Conservation (phyloP, 116 monocot species). For the Trichopus zeylanicus region DNA sequence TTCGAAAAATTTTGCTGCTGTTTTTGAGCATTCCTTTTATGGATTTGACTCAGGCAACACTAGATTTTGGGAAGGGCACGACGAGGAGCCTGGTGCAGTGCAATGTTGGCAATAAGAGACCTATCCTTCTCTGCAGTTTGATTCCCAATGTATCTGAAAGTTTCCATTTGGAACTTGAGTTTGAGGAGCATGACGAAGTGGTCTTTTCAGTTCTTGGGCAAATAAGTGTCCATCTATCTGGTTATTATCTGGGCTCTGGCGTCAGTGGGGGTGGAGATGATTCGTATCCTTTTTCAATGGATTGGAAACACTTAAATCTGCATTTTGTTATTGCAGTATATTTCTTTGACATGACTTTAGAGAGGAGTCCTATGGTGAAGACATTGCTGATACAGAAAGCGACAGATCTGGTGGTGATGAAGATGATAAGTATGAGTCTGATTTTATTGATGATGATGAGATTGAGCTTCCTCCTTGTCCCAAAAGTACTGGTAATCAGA, state of each 20-base stretch:
- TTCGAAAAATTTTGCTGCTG: background rate
- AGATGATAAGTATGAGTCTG: slow-evolving; percentile 69
- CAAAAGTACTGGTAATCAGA: slow-evolving; percentile 64
- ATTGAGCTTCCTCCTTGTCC: slow-evolving; percentile 32
- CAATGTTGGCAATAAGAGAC: slow-evolving; percentile 56
- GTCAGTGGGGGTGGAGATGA: slow-evolving; percentile 21
- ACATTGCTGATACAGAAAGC: slow-evolving; percentile 43
- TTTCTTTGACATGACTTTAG: slow-evolving; percentile 40
- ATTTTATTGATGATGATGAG: slow-evolving; percentile 69
- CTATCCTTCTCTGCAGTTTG: slow-evolving; percentile 62
- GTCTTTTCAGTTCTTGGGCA: slow-evolving; percentile 75
- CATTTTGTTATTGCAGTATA: background rate
- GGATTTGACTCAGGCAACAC: slow-evolving; percentile 45
- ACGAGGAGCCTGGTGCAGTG: slow-evolving; percentile 55
- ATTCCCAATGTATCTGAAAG: slow-evolving; percentile 49
- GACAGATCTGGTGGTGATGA: slow-evolving; percentile 39
- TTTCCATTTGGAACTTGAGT: slow-evolving; percentile 76
- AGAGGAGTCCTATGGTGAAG: slow-evolving; percentile 74
- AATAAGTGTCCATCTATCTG: slow-evolving; percentile 71
- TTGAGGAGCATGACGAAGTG: slow-evolving; percentile 76
- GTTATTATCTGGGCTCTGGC: slow-evolving; percentile 37
- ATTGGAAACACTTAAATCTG: background rate
- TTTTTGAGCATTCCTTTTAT: background rate
- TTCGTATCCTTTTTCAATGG: slow-evolving; percentile 42
- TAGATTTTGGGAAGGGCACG: slow-evolving; percentile 33